Percentiles rank a stretch among this genome's conserved stretches.
Evolutionary conservation across 192 early-diverging fungal species (phyloP).

Genomic region (Mortierella hygrophila): DNA sequence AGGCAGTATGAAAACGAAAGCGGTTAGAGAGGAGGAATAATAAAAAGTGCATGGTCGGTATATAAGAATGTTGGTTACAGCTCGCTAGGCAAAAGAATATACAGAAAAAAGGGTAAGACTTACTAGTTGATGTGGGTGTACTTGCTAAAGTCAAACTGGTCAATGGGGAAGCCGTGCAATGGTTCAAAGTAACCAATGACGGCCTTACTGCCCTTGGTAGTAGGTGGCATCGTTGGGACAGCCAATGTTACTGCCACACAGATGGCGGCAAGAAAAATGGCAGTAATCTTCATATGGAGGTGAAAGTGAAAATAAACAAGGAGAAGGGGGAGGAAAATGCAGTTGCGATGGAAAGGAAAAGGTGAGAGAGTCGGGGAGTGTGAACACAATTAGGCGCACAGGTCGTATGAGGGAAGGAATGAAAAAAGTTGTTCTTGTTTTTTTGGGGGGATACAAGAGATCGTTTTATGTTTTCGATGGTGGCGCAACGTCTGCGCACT

Average conservation of each 20-base stretch:
- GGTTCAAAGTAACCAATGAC: conserved; percentile 63
- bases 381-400: no score
- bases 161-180: conserved; percentile 53
- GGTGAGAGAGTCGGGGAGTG: not conserved
- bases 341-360: not conserved
- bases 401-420: no score
- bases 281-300: not conserved
- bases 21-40: not conserved
- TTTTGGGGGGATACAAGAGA: no score
- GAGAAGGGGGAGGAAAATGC: not conserved
- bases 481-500: no score
- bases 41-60: no score
- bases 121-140: conserved; percentile 68
- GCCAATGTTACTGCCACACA: not conserved
- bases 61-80: not conserved
- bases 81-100: not conserved
- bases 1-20: no score
- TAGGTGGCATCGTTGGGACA: not conserved
- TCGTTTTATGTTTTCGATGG: no score
- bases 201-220: not conserved
- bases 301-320: not conserved
- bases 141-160: conserved; percentile 40
- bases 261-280: not conserved
- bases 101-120: not conserved
- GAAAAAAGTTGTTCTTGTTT: no score